These are phyloP conservation scores for Wickerhamomyces canadensis DNA, from an alignment of 805 yeast genomes.

Conservation along the genomic window DNA sequence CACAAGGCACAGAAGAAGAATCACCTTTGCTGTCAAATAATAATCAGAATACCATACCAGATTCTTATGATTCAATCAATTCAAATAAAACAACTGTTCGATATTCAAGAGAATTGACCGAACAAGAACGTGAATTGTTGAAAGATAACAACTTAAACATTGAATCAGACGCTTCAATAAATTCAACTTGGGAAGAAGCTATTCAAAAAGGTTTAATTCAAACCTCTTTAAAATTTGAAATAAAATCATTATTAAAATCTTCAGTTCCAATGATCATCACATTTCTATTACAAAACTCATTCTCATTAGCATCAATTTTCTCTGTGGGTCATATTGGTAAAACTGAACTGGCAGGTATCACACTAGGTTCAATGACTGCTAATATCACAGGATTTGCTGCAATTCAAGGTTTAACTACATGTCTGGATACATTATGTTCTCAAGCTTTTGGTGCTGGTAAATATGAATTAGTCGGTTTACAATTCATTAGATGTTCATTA, in stretches of 20 bases:
- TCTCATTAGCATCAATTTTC: constrained; percentile 23
- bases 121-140: constrained; percentile 19
- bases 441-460: constrained; percentile 85
- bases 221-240: constrained; percentile 17
- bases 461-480: constrained; percentile 63
- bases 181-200: constrained; percentile 22
- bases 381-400: constrained; percentile 70
- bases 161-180: constrained; percentile 10
- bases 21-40: background rate
- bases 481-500: constrained; percentile 61
- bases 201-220: constrained; percentile 18
- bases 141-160: constrained; percentile 16
- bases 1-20: too few species aligned
- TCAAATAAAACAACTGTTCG: background rate
- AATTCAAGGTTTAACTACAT: constrained; percentile 78
- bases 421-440: constrained; percentile 77
- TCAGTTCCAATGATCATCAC: constrained; percentile 23
- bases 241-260: constrained; percentile 12
- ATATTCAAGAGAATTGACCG: constrained; percentile 9
- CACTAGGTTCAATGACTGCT: constrained; percentile 80
- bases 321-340: constrained; percentile 78
- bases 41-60: too few species aligned
- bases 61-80: constrained; percentile 11
- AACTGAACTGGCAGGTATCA: constrained; percentile 74
- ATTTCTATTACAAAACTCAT: constrained; percentile 22